phyloP scores from a whole-genome alignment of 257 asterid genomes.

The Solanum okadae region DNA sequence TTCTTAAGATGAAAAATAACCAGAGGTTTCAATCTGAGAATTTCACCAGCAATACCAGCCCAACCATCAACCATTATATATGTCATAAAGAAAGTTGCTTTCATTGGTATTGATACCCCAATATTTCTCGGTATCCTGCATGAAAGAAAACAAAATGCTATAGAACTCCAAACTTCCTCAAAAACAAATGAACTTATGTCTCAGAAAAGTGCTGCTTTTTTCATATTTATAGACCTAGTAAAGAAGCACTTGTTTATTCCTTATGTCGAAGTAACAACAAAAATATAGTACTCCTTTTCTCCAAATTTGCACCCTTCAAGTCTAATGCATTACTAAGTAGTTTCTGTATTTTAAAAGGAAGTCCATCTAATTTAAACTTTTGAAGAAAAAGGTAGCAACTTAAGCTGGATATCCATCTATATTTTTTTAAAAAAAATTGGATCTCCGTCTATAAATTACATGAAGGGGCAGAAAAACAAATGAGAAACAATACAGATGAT shows the following conservation, averaged over 20 bases:
- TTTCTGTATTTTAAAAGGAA: not conserved
- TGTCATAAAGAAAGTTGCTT: constrained; percentile 92
- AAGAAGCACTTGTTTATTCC: not conserved
- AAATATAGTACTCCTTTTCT: not conserved
- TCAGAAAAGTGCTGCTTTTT: not conserved
- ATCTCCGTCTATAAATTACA: not conserved
- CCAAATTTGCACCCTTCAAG: not conserved
- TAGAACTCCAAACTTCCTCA: not conserved
- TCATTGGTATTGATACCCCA: constrained; percentile 97
- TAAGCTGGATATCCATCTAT: not conserved
- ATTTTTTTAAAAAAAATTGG: fast-evolving
- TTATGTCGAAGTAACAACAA: not conserved
- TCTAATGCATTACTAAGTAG: not conserved
- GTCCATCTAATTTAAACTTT: not conserved
- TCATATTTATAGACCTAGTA: not conserved
- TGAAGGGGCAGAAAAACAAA: not conserved
- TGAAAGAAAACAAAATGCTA: constrained; percentile 2
- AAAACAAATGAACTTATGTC: not conserved
- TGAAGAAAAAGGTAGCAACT: not conserved
- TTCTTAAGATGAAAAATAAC: constrained; percentile 82
- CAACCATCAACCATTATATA: constrained; percentile 96
- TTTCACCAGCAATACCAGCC: constrained; percentile 92
- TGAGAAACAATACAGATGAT: not conserved
- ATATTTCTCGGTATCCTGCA: constrained; percentile 89
- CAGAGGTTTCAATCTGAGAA: constrained; percentile 63